Evolutionary conservation across 805 yeast genomes (phyloP).

Genomic region (Lachancea meyersii): DNA sequence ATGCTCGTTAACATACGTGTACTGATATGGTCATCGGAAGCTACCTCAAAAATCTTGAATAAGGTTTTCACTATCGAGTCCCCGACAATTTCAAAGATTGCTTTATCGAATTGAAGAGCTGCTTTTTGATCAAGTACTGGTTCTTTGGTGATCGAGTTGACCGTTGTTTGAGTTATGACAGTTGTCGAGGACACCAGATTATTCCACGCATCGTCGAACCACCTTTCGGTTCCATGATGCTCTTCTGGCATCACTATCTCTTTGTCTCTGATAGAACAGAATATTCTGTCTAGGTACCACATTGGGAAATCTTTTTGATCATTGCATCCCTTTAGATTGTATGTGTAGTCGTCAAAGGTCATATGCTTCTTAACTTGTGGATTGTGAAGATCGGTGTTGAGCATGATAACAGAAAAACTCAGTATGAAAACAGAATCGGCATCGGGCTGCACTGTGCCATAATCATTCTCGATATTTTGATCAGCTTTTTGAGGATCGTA

Average conservation of each 20-base stretch:
- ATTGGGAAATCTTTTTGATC: constrained; percentile 72
- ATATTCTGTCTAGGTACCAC: constrained; percentile 80
- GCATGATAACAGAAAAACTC: constrained; percentile 86
- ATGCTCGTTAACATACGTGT: constrained; percentile 81
- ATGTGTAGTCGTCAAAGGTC: constrained; percentile 76
- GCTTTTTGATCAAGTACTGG: constrained; percentile 21
- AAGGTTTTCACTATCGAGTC: constrained; percentile 64
- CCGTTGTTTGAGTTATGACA: constrained; percentile 26
- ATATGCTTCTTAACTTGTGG: constrained; percentile 90
- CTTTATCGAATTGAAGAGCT: constrained; percentile 58
- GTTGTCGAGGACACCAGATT: constrained; percentile 46
- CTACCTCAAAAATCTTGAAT: constrained; percentile 74
- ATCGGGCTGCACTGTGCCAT: constrained; percentile 58
- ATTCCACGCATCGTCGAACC: constrained; percentile 88
- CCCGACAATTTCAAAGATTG: constrained; percentile 60
- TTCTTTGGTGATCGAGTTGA: constrained; percentile 11
- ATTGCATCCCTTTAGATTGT: constrained; percentile 75
- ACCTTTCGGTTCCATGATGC: constrained; percentile 84
- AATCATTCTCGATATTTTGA: constrained; percentile 25
- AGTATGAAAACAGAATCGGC: constrained; percentile 83
- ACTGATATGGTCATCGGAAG: constrained; percentile 83
- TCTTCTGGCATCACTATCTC: constrained; percentile 98
- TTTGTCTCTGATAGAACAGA: constrained; percentile 67
- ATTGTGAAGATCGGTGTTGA: constrained; percentile 89
- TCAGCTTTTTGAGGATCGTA: constrained; percentile 21